These are phyloP conservation scores for Beauveria brongniartii DNA, from an alignment of 2,329 filamentous ascomycete species.

Conservation along the genomic window DNA sequence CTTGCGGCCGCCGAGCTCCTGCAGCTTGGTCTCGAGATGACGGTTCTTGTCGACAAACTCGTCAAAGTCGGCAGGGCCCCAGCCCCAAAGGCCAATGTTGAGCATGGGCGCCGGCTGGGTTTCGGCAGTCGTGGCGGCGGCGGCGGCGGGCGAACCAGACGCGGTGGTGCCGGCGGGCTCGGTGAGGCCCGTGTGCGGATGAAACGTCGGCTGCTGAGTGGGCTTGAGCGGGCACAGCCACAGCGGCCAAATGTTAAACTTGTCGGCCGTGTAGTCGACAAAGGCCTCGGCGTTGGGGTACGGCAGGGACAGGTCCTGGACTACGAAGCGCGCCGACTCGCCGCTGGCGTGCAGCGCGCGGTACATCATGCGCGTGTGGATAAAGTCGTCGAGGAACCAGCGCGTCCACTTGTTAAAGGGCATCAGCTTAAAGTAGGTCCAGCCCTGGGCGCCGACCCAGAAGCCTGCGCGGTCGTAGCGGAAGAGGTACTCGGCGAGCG, in stretches of 20 bases:
- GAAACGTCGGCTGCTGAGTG: slow-evolving; percentile 43
- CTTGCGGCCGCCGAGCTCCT: slow-evolving; percentile 67
- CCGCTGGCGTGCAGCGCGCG: slow-evolving; percentile 61
- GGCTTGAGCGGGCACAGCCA: slow-evolving; percentile 51
- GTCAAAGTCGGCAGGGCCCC: slow-evolving; percentile 48
- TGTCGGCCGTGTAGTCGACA: slow-evolving; percentile 43
- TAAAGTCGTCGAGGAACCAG: slow-evolving; percentile 63
- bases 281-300: slow-evolving; percentile 45
- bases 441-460: slow-evolving; percentile 61
- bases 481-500: slow-evolving; percentile 66
- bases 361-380: slow-evolving; percentile 69
- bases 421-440: slow-evolving; percentile 56
- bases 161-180: slow-evolving; percentile 15
- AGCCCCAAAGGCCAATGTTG: slow-evolving; percentile 72
- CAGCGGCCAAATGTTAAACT: slow-evolving; percentile 49
- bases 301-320: slow-evolving; percentile 58
- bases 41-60: slow-evolving; percentile 65
- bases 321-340: slow-evolving; percentile 55
- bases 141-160: neutral
- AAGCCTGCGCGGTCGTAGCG: slow-evolving; percentile 69
- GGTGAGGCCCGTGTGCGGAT: slow-evolving; percentile 39
- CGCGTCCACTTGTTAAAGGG: slow-evolving; percentile 59
- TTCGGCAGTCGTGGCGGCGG: slow-evolving; percentile 11
- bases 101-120: slow-evolving; percentile 34
- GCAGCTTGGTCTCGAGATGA: slow-evolving; percentile 60